Conservation (phyloP, 2,329 filamentous ascomycete species). For the Aspergillus pseudonomiae region DNA sequence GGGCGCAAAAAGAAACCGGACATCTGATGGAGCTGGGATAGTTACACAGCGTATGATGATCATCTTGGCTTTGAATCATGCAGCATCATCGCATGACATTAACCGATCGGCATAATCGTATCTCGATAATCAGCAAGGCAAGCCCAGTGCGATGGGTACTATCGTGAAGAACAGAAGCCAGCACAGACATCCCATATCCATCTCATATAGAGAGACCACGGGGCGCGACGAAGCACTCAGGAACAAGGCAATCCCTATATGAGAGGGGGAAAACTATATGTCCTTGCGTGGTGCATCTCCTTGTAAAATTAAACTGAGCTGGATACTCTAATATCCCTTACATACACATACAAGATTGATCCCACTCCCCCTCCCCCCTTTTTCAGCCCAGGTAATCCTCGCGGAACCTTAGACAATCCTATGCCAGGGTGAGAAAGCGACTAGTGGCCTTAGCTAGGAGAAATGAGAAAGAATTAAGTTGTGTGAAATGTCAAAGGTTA, state of each 20-base stretch:
- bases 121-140: slow-evolving; percentile 1
- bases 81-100: not conserved
- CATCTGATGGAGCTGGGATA: not conserved
- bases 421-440: not conserved
- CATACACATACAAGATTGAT: not conserved
- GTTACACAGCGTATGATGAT: not conserved
- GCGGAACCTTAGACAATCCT: not conserved
- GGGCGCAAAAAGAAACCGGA: not conserved
- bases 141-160: not conserved
- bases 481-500: not conserved
- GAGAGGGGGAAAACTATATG: too few species aligned
- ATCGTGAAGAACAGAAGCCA: not conserved
- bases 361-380: not conserved
- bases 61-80: not conserved
- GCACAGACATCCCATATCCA: not conserved
- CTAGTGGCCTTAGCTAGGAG: not conserved
- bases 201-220: not conserved
- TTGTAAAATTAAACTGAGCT: not conserved
- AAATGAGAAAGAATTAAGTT: not conserved
- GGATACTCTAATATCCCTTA: not conserved
- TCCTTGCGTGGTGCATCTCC: not conserved
- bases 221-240: not conserved
- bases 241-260: not conserved
- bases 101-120: slow-evolving; percentile 1
- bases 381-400: not conserved